Evolutionary conservation across 345 rosid genomes (phyloP).

Genomic region (Ceriops tagal): DNA sequence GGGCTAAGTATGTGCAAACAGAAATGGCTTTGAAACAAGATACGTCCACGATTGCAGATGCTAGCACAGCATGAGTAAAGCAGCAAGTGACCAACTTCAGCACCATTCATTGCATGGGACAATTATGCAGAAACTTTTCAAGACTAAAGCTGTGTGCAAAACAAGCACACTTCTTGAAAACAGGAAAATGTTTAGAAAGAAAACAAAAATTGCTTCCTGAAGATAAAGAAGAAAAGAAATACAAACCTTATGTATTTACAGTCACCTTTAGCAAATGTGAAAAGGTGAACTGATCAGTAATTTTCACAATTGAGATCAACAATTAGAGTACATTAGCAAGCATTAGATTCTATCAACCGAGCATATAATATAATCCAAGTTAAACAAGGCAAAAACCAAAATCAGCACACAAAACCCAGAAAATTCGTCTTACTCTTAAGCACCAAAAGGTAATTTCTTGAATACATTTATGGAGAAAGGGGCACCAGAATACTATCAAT

Average conservation of each 20-base stretch:
- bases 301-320: not conserved
- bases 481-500: too few relatives aligned
- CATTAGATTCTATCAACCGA: too few relatives aligned
- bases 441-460: too few relatives aligned
- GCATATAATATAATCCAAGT: too few relatives aligned
- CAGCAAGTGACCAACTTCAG: not conserved
- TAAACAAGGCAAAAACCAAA: too few relatives aligned
- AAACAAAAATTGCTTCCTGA: not conserved
- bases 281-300: conserved; percentile 10
- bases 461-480: too few relatives aligned
- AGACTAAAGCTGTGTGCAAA: not conserved
- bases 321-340: not conserved
- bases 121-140: not conserved
- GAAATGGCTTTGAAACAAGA: too few relatives aligned
- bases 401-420: too few relatives aligned
- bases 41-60: too few relatives aligned
- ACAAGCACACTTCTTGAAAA: not conserved
- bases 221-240: conserved; percentile 12
- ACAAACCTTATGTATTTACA: conserved; percentile 76
- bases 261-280: conserved; percentile 52
- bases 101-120: not conserved
- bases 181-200: not conserved
- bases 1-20: too few relatives aligned
- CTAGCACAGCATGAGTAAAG: too few relatives aligned
- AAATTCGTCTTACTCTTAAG: too few relatives aligned